Evolutionary conservation across 495 filamentous ascomycete genomes (phyloP).

Genomic region (Penicillium antarcticum): DNA sequence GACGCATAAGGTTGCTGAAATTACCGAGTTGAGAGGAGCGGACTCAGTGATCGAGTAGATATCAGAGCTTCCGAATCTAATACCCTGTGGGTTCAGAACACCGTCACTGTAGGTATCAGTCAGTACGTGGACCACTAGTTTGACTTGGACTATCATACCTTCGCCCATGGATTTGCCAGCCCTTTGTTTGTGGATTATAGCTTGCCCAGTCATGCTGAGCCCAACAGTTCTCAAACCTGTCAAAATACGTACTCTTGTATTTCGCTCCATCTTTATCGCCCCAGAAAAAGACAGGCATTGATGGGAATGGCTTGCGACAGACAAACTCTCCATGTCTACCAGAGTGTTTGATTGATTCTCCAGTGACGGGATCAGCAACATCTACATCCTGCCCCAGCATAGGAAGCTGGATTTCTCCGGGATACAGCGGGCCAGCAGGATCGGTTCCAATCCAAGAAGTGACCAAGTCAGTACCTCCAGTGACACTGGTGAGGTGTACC

Average conservation of each 20-base stretch:
- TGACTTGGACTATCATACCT: slow-evolving; percentile 31
- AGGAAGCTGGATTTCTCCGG: slow-evolving; percentile 62
- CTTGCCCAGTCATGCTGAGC: slow-evolving; percentile 62
- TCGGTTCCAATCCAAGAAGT: slow-evolving; percentile 65
- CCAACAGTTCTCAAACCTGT: slow-evolving; percentile 47
- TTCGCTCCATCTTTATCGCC: slow-evolving; percentile 49
- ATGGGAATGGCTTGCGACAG: slow-evolving; percentile 61
- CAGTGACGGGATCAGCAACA: slow-evolving; percentile 58
- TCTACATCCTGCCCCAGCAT: slow-evolving; percentile 58
- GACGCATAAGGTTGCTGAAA: slow-evolving; percentile 65
- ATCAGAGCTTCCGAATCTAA: slow-evolving; percentile 71
- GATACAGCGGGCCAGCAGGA: slow-evolving; percentile 61
- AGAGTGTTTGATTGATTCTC: slow-evolving; percentile 41
- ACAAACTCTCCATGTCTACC: slow-evolving; percentile 60
- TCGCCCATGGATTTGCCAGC: slow-evolving; percentile 69
- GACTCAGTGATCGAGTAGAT: slow-evolving; percentile 68
- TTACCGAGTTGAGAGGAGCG: slow-evolving; percentile 45
- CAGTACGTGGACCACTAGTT: slow-evolving; percentile 28
- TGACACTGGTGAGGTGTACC: slow-evolving; percentile 66
- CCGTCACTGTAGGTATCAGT: slow-evolving; percentile 58
- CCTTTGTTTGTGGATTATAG: slow-evolving; percentile 61
- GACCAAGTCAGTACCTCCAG: slow-evolving; percentile 70
- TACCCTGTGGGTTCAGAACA: slow-evolving; percentile 70
- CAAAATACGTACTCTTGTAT: slow-evolving; percentile 65
- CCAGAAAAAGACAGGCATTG: slow-evolving; percentile 70